Evolutionary conservation across 1,284 basidiomycete genomes (phyloP).

Genomic region (Mrakiaceae sp.): DNA sequence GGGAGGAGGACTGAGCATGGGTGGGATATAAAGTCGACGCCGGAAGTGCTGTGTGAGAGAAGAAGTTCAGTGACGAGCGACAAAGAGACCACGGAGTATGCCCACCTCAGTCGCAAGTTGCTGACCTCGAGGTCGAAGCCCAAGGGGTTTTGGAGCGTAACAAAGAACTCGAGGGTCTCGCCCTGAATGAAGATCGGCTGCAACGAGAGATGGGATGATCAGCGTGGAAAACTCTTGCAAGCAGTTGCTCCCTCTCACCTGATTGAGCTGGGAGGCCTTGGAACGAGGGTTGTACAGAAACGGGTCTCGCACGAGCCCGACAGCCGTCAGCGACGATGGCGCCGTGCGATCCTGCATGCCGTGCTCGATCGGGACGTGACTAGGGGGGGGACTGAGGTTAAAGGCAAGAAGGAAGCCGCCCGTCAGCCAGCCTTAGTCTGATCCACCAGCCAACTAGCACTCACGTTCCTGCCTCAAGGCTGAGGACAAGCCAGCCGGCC

Average conservation of each 20-base stretch:
- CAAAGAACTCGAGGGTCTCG: constrained; percentile 66
- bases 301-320: constrained; percentile 45
- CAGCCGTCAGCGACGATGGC: not conserved
- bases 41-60: constrained; percentile 52
- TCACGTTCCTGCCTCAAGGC: constrained; percentile 64
- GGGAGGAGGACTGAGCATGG: constrained; percentile 53
- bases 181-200: constrained; percentile 65
- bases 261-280: not conserved
- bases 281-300: constrained; percentile 78
- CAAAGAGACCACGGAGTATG: not conserved
- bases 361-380: constrained; percentile 57
- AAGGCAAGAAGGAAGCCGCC: not conserved
- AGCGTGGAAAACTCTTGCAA: too few species aligned
- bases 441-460: constrained; percentile 24
- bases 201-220: constrained; percentile 14
- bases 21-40: constrained; percentile 59
- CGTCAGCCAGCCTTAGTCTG: too few species aligned
- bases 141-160: constrained; percentile 82
- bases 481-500: constrained; percentile 65
- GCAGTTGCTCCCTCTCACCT: too few species aligned
- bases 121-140: constrained; percentile 80
- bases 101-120: constrained; percentile 64
- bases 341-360: constrained; percentile 15
- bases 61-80: constrained; percentile 8
- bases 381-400: too few species aligned